Conservation (phyloP, 352 stramenopile species). For the Globisporangium nagaii region DNA sequence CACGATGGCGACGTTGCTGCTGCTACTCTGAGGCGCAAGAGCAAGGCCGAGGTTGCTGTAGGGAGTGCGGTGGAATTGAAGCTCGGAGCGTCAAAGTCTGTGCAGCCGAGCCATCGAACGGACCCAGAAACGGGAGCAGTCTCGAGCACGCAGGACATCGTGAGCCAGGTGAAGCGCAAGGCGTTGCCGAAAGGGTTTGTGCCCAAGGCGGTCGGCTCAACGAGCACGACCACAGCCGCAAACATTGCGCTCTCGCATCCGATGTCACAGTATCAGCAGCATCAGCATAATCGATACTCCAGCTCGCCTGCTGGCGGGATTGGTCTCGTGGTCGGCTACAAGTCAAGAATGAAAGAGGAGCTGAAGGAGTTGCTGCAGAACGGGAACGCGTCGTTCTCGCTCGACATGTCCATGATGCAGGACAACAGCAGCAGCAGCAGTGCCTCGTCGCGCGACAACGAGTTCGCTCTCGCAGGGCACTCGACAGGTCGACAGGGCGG, state of each 20-base stretch:
- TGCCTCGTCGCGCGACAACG: conserved; percentile 13
- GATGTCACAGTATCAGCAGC: conserved; percentile 7
- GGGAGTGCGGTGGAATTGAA: neutral
- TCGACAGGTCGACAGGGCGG: conserved; percentile 16
- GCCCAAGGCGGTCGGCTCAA: conserved; percentile 14
- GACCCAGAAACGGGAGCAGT: neutral
- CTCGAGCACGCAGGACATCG: conserved; percentile 7
- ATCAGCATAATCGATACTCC: conserved; percentile 17
- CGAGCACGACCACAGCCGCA: conserved; percentile 6
- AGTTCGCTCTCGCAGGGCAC: neutral
- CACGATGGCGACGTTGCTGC: neutral
- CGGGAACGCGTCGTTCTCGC: conserved; percentile 16
- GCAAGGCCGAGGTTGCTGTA: neutral
- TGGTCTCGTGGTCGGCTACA: conserved; percentile 16
- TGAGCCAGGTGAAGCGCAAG: conserved; percentile 26
- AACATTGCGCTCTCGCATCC: conserved; percentile 15
- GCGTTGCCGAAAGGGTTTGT: conserved; percentile 17
- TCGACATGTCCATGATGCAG: conserved; percentile 32
- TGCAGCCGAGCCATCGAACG: neutral
- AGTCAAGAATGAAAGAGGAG: conserved; percentile 30
- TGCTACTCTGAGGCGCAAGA: neutral
- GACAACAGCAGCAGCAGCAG: conserved; percentile 15
- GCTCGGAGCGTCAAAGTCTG: neutral
- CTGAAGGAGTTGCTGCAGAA: conserved; percentile 24
- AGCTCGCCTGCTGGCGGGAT: neutral